Evolutionary conservation across 768 basidiomycete genomes (phyloP), one percentile per base, ranked within the genome.

Genomic region (Trametes gibbosa): DNA sequence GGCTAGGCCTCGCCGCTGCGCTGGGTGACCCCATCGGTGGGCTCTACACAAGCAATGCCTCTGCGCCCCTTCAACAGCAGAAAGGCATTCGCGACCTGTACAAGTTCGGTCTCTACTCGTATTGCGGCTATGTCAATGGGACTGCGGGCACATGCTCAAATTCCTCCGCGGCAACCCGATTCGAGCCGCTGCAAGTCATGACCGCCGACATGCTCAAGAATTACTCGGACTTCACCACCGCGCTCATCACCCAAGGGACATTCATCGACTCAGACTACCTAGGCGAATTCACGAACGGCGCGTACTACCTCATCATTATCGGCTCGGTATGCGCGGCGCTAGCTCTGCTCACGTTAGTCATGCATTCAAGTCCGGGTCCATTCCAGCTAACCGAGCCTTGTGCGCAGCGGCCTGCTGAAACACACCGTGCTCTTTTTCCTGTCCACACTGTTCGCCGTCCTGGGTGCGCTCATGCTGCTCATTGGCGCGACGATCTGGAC

Each of bases 401-500:
- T 13, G 6, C 42, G 10, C 65, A 92, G 91, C 27, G 90, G 90
- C 17, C 72, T 90, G 45, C 74, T 80, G 52, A 86, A 85, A 70
- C 84, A 77, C 57, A 84, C 82, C 48, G 65, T 84, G 17, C 79
- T 88, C 8, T 92, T 91, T 69, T 75, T 90, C 66, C 58, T 84
- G 24, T 90, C 91, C 3, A 81, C 87, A 5, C 70, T 80, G 1
- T 81, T 87, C 65, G 81, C 89, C 14, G 70, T 86, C 50, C 57
- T 85, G 17, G 84, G 84, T 29, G 81, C 82, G 53, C 43, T 88
- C 12, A 77, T 90, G 53, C 70, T 91, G 47, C 76, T 93, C 49
- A 83, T 87, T 41, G 88, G 83, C 24, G 84, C 85, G 16, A 79
- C 82, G 45, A 84, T 92, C 59, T 93, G 91, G 91, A 91, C 91